Conservation (phyloP, 108 stramenopile genomes). For the Mayamaea pseudoterrestris region DNA sequence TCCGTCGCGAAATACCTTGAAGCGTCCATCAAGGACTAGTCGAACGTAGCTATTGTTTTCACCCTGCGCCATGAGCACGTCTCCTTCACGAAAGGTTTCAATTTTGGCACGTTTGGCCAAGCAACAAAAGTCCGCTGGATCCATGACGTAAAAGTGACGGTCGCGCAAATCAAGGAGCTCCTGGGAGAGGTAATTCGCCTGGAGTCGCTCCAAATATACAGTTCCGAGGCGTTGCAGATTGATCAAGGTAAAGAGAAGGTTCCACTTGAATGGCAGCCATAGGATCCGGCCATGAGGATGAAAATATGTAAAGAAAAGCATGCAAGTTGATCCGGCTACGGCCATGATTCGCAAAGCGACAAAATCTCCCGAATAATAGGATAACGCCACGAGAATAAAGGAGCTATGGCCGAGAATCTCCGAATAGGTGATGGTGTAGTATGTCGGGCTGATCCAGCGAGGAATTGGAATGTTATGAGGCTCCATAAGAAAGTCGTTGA, state of each 20-base stretch:
- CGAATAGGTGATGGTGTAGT: conserved; percentile 44
- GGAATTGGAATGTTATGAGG: conserved; percentile 59
- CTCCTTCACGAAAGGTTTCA: conserved; percentile 35
- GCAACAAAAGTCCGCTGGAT: conserved; percentile 49
- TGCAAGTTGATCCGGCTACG: conserved; percentile 52
- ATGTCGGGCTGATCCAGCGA: conserved; percentile 63
- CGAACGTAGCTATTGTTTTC: conserved; percentile 46
- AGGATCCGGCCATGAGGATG: conserved; percentile 78
- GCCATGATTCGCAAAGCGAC: conserved; percentile 61
- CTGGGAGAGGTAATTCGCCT: conserved; percentile 27
- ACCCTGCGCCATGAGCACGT: conserved; percentile 41
- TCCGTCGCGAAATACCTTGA: conserved; percentile 55
- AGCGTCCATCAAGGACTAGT: conserved; percentile 56
- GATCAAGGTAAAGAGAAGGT: conserved; percentile 60
- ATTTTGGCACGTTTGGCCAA: conserved; percentile 41
- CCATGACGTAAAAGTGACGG: conserved; percentile 58
- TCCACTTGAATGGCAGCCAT: conserved; percentile 84
- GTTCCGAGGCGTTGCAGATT: conserved; percentile 57
- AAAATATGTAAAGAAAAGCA: conserved; percentile 79
- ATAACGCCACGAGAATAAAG: conserved; percentile 70
- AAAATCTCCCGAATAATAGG: conserved; percentile 70
- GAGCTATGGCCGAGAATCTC: conserved; percentile 66
- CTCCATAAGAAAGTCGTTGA: conserved; percentile 26
- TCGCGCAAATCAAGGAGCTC: conserved; percentile 34
- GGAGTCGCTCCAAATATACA: conserved; percentile 34